Evolutionary conservation across 139 green algal genomes (phyloP), one percentile per base, ranked within the genome.

Genomic region (Chlorella sp.): DNA sequence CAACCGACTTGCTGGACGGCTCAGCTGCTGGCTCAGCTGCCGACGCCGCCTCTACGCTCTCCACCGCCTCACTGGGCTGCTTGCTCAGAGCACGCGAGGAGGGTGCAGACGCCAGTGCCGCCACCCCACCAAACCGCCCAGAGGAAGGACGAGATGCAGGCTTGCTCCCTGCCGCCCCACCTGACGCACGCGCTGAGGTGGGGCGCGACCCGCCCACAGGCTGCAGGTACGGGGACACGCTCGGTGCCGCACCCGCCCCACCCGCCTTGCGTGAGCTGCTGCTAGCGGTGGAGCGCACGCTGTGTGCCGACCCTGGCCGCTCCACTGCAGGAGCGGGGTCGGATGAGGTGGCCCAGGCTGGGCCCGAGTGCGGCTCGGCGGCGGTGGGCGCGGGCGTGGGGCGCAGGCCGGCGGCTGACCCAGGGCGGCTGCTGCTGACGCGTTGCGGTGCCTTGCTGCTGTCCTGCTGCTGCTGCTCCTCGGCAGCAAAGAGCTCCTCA

Each of bases 171-270:
- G n/a, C n/a, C n/a, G n/a, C n/a, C n/a, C n/a, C n/a, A n/a, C n/a
- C n/a, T 55, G 42, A 10, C 42, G 42, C 10, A 55, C 63, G 63
- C 63, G 23, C 32, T n/a, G n/a, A 14, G 34, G 34, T 6, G 22
- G 49, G 35, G 3, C 64, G 67, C 35, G 63, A 24, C 3, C 35
- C 42, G n/a, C 42, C 63, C 42, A 72, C 30, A 29, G 67, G 67
- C 67, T 72, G 67, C 3, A 72, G 67, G 67, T 72, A 72, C 20
- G 67, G 67, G 3, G 67, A 72, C 5, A 32, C 2, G 63, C 22
- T 29, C 6, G 63, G 6, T 24, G 35, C 24, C 14, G 67, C 42
- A 22, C 6, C 29, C 27, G 32, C 62, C 34, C 26, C 66, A 32
- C 31, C 31, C 61, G n/a, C 29, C 23, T n/a, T n/a, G n/a, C n/a